Conservation (phyloP, 768 basidiomycete species). For the Lactarius hengduanensis region DNA sequence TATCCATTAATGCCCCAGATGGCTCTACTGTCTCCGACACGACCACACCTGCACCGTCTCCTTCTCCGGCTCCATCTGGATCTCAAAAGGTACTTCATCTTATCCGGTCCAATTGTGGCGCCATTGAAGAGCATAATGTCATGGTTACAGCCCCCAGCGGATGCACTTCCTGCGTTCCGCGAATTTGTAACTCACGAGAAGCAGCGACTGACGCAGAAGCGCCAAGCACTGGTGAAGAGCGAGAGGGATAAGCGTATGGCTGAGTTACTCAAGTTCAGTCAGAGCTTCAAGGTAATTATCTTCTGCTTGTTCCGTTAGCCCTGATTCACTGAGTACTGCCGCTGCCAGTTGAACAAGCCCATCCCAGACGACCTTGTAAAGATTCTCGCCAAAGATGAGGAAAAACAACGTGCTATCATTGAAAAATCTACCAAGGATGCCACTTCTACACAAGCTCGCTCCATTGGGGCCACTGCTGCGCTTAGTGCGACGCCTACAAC, state of each 20-base stretch:
- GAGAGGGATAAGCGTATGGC: slow-evolving; percentile 95
- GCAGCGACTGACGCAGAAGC: slow-evolving; percentile 86
- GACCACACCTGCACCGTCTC: slow-evolving; percentile 44
- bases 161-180: slow-evolving; percentile 81
- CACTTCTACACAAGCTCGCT: slow-evolving; percentile 59
- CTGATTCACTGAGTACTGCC: neutral
- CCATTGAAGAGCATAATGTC: slow-evolving; percentile 17
- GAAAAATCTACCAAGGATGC: slow-evolving; percentile 77
- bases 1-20: slow-evolving; percentile 77
- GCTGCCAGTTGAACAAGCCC: slow-evolving; percentile 78
- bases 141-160: slow-evolving; percentile 56
- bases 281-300: slow-evolving; percentile 82
- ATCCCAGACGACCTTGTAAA: slow-evolving; percentile 93
- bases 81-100: slow-evolving; percentile 49
- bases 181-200: slow-evolving; percentile 92
- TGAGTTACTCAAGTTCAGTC: slow-evolving; percentile 89
- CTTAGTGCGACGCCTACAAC: slow-evolving; percentile 49
- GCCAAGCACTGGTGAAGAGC: slow-evolving; percentile 82
- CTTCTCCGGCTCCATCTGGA: slow-evolving; percentile 59
- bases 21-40: slow-evolving; percentile 48
- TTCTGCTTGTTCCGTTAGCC: neutral
- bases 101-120: neutral
- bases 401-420: slow-evolving; percentile 79
- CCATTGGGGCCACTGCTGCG: slow-evolving; percentile 46
- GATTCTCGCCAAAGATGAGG: slow-evolving; percentile 91